Conservation (phyloP, 176 grass and related monocot species). For the Lolium perenne region DNA sequence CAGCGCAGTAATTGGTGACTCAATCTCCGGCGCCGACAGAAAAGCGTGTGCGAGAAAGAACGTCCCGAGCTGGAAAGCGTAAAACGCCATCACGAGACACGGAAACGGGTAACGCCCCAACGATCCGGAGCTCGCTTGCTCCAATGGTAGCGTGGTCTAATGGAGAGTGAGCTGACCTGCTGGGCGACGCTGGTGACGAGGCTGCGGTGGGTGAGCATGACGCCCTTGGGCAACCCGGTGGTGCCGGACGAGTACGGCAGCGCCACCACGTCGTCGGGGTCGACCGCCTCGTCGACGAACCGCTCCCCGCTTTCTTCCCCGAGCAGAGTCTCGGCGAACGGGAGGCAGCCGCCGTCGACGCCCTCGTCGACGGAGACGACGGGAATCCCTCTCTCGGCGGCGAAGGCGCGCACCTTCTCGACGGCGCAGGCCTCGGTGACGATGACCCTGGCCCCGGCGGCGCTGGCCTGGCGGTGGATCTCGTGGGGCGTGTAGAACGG, state of each 20-base stretch:
- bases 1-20: conserved; percentile 18
- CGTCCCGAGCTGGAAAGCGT: conserved; percentile 33
- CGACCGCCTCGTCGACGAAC: conserved; percentile 49
- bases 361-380: conserved; percentile 54
- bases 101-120: background rate
- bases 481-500: conserved; percentile 83
- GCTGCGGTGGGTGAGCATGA: conserved; percentile 97
- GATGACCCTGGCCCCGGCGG: conserved; percentile 54
- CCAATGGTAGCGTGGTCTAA: background rate
- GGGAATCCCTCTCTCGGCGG: conserved; percentile 50
- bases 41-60: background rate
- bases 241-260: conserved; percentile 89
- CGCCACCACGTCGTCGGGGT: conserved; percentile 74
- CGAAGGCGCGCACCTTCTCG: conserved; percentile 70
- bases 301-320: background rate
- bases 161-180: conserved; percentile 54
- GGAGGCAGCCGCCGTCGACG: conserved; percentile 50
- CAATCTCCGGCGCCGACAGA: conserved; percentile 53
- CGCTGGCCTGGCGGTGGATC: conserved; percentile 80
- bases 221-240: conserved; percentile 85
- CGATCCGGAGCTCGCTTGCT: background rate
- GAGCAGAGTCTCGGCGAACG: conserved; percentile 46
- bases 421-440: conserved; percentile 80
- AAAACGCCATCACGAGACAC: background rate
- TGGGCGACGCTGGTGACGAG: conserved; percentile 93